Base-by-base conservation (phyloP, 2,329 filamentous ascomycete genomes). In the Aspergillus alliaceus region DNA sequence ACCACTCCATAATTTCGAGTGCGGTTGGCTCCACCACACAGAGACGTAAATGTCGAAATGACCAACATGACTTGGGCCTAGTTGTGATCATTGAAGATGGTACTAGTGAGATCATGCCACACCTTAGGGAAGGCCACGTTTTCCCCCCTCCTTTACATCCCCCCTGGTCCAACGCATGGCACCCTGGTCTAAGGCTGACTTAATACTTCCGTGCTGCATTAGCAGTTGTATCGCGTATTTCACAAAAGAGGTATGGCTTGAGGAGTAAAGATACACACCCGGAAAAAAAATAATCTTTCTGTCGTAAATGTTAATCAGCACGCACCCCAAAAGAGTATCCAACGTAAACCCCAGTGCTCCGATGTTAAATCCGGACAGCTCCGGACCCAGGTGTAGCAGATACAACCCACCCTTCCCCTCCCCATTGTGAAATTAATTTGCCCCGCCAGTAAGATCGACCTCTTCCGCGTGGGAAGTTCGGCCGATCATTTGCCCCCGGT, bases 61-160 rank as follows among this genome's bases (percentile, higher is more conserved):
- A 24, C 39, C 18, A 42, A 24, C 39, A 24, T 2, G 25, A 25
- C 37, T 18, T 9, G 18, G 22, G 9, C 37, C n/a, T 31, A 11
- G 46, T 48, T 25, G 12, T 20, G 37, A 31, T 52, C 35, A 18
- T 29, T 22, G 31, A 46, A 27, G 51, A 25, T 42, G 14, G 20
- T 35, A 29, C 31, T 53, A 42, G 39, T 34, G 25, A 51, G 25
- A 55, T 55, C 53, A 58, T 31, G 27, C 44, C 44, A 47, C 27
- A 32, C 27, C 18, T 47, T 11, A 22, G n/a, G 44, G 27, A 32
- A 20, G 53, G 42, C 56, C 52, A 58, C 54, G 56, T 58, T 54
- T 54, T 40, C 6, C 37, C 35, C 18, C 40, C 27, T 51, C 47
- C 29, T 44, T 39, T 20, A 39, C 35, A 31, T 27, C 27, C 40